These are phyloP conservation scores for Saccharomycopsis amapae DNA, from an alignment of 805 yeast genomes.

Conservation along the genomic window DNA sequence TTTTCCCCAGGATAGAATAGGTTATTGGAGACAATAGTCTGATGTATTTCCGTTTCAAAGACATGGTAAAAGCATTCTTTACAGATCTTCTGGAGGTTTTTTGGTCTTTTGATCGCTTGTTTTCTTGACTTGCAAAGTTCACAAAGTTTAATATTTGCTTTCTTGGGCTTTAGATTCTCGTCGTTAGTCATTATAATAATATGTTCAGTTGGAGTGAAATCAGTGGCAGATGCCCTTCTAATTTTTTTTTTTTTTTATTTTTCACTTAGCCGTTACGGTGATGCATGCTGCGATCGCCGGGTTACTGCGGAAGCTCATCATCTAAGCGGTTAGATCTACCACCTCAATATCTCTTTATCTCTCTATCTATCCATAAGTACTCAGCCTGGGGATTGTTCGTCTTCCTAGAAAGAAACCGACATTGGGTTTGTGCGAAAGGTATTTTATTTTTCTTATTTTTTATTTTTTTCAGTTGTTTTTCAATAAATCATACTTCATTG, in stretches of 20 bases:
- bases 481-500: no score
- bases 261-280: neutral
- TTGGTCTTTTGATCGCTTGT: constrained; percentile 87
- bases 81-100: constrained; percentile 83
- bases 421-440: no score
- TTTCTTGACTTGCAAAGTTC: constrained; percentile 77
- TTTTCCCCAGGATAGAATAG: constrained; percentile 75
- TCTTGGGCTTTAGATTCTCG: neutral
- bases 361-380: no score
- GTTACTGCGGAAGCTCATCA: neutral
- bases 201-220: no score
- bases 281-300: neutral
- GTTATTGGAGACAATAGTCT: constrained; percentile 65
- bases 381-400: no score
- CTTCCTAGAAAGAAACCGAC: no score
- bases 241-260: neutral
- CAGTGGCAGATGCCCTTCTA: neutral
- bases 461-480: no score
- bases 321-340: neutral
- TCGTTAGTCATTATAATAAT: no score
- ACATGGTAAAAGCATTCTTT: constrained; percentile 83
- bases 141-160: constrained; percentile 47
- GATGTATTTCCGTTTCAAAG: constrained; percentile 92
- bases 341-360: no score
- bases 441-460: no score